Percentiles rank a stretch among this genome's conserved stretches.
Conservation (phyloP, 106 monocot genomes). For the Alisma plantagoaquatica region DNA sequence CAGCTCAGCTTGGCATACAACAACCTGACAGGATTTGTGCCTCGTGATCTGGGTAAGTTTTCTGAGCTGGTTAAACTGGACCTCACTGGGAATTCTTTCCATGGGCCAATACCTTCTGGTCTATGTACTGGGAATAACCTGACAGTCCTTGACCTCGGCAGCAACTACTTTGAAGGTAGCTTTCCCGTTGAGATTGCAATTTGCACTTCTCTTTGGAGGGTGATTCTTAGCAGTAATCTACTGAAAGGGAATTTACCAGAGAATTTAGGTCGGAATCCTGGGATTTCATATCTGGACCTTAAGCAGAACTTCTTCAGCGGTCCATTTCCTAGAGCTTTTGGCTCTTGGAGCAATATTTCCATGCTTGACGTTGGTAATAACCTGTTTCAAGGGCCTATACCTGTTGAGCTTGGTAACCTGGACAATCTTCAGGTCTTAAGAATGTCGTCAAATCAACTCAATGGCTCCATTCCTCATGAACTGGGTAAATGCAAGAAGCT, state of each 20-base stretch:
- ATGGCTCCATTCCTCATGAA: slow-evolving; percentile 40
- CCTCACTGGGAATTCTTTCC: slow-evolving; percentile 40
- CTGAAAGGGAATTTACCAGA: slow-evolving; percentile 33
- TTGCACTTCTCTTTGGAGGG: slow-evolving; percentile 38
- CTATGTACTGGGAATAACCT: slow-evolving; percentile 42
- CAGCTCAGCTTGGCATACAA: slow-evolving; percentile 42
- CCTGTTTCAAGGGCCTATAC: slow-evolving; percentile 39
- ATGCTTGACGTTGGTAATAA: slow-evolving; percentile 66
- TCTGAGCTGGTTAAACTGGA: slow-evolving; percentile 40
- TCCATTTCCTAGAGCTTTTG: slow-evolving; percentile 25
- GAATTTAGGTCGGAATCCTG: slow-evolving; percentile 19
- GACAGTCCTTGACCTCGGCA: slow-evolving; percentile 31
- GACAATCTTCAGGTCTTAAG: slow-evolving; percentile 31
- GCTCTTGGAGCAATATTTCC: slow-evolving; percentile 37
- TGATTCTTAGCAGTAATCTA: slow-evolving; percentile 40
- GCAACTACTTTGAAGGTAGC: slow-evolving; percentile 45
- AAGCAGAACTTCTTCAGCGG: slow-evolving; percentile 51
- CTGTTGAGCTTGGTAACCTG: slow-evolving; percentile 33
- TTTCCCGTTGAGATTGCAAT: slow-evolving; percentile 28
- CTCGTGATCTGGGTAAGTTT: slow-evolving; percentile 31
- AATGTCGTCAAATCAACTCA: slow-evolving; percentile 41
- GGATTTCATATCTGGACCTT: slow-evolving; percentile 52
- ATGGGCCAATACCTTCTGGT: slow-evolving; percentile 45
- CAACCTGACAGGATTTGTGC: slow-evolving; percentile 45
- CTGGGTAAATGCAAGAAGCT: slow-evolving; percentile 45